Percentiles rank a stretch among this genome's conserved stretches.
phyloP scores from a whole-genome alignment of 345 rosid species.

The Lenwebbia sp. region DNA sequence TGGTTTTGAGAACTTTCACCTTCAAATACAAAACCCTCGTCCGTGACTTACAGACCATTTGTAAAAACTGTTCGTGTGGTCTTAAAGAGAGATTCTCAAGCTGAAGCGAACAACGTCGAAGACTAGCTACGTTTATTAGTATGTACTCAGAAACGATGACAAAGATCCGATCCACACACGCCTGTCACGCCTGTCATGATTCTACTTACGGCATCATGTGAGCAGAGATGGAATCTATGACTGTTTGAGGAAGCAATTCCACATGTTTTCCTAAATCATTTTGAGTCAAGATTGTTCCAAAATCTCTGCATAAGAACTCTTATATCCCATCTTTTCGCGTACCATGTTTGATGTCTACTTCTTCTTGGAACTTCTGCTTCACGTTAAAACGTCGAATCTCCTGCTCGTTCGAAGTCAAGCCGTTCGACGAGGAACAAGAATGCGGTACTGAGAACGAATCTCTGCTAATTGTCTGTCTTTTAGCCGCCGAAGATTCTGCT shows the following conservation, averaged over 20 bases:
- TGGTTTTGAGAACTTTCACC: not conserved
- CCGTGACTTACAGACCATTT: not conserved
- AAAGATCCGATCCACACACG: not conserved
- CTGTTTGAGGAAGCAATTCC: not conserved
- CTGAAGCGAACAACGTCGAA: not conserved
- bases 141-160: not conserved
- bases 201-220: not conserved
- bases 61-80: not conserved
- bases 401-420: slow-evolving; percentile 6
- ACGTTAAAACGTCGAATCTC: not conserved
- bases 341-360: not conserved
- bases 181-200: not conserved
- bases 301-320: not conserved
- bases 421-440: slow-evolving; percentile 34
- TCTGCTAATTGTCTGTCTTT: slow-evolving; percentile 30
- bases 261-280: not conserved
- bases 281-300: not conserved
- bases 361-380: not conserved
- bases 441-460: slow-evolving; percentile 58
- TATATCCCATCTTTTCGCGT: not conserved
- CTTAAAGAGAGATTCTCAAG: not conserved
- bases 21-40: not conserved
- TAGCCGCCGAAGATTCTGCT: slow-evolving; percentile 57
- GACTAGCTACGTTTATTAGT: not conserved
- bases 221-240: not conserved